Base-by-base conservation (phyloP, 345 rosid species). In the Erucastrum elatum region DNA sequence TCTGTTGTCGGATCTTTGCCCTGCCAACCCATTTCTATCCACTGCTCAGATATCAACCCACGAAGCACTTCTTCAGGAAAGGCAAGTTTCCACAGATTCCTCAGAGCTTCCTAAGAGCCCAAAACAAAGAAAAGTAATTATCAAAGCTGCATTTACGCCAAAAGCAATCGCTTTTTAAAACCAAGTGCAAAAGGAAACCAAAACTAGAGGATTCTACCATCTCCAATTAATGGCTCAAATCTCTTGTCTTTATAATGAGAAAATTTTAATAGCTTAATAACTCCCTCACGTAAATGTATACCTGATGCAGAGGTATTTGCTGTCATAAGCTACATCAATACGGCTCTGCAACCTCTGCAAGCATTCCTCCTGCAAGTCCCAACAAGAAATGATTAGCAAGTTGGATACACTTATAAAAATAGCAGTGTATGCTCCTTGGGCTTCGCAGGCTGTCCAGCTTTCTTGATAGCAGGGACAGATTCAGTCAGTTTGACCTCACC, bases 21-120 rank as follows among this genome's bases (percentile, higher is more conserved):
- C 83, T 93, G 99, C 99, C 99, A 96, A 59, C 99, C 99, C 99
- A 96, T 96, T 88, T 89, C 97, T 85, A 93, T 96, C 99, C 99
- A 96, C 76, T 91, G 99, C 84, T 96, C 99, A 75, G 99, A 90
- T 86, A 93, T 87, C 71, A 96, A 79, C 72, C 90, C 90, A 66
- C 55, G 79, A 66, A 96, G 96, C 85, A 93, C 91, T 84, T 93
- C 97, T 70, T 87, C 92, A 51, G 98, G 98, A 84, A 91, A 96
- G 58, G 99, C 81, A 82, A 87, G 94, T 79, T 81, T 86, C 99
- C 99, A 95, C 15, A 95, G 80, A 39, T 88, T 90, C 87, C 78
- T 90, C 81, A 96, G 81, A 75, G 98, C 93, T 68, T 88, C 96
- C 99, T 96, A 84, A 27, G 34, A 21, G 21, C 21, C 21, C 21